Evolutionary conservation across 2,329 filamentous ascomycete species (phyloP).

Genomic region (Coniochaeta sp.): DNA sequence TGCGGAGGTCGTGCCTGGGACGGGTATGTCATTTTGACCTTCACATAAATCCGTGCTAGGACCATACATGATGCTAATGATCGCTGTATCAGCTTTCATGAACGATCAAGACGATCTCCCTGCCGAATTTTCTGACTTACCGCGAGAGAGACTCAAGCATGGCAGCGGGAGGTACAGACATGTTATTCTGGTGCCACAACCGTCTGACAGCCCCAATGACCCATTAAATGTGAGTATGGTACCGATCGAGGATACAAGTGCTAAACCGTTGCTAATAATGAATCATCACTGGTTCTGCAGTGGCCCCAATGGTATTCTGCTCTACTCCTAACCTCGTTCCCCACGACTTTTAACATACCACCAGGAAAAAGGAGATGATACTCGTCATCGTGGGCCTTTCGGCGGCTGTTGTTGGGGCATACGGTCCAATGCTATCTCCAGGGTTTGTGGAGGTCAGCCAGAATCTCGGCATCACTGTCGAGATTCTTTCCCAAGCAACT

Average conservation of each 20-base stretch:
- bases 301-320: slow-evolving; percentile 29
- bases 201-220: slow-evolving; percentile 39
- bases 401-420: slow-evolving; percentile 40
- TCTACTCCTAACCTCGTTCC: not conserved
- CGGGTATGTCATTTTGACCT: slow-evolving; percentile 23
- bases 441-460: slow-evolving; percentile 38
- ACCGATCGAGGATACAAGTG: not conserved
- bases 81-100: slow-evolving; percentile 28
- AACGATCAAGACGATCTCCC: slow-evolving; percentile 38
- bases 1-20: slow-evolving; percentile 39
- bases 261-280: not conserved
- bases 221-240: slow-evolving; percentile 33
- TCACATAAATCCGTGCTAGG: not conserved
- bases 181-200: slow-evolving; percentile 35
- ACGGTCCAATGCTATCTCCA: slow-evolving; percentile 42
- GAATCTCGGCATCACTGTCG: slow-evolving; percentile 33
- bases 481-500: slow-evolving; percentile 34
- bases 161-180: slow-evolving; percentile 24
- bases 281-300: slow-evolving; percentile 9
- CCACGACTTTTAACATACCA: not conserved
- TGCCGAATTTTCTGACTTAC: slow-evolving; percentile 33
- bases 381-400: slow-evolving; percentile 36
- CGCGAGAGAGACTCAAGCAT: slow-evolving; percentile 31
- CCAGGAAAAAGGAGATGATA: slow-evolving; percentile 31
- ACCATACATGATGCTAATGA: not conserved